Evolutionary conservation across 768 basidiomycete genomes (phyloP).

Genomic region (Pisolithus marmoratus): DNA sequence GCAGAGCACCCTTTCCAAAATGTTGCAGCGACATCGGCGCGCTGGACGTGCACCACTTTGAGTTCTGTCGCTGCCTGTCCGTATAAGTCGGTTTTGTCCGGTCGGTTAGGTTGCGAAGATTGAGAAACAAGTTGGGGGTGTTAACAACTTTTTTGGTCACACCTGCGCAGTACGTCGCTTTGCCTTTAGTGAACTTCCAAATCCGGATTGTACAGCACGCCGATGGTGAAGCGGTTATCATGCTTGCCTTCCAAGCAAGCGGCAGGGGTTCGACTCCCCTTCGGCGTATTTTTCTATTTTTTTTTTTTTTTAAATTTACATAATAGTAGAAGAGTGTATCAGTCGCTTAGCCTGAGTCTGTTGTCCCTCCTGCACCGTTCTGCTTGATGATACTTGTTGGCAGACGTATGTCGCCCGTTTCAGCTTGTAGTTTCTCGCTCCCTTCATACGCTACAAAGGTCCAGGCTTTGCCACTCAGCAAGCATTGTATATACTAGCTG

Average conservation of each 20-base stretch:
- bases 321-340: no score
- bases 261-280: conserved; percentile 78
- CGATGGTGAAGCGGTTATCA: conserved; percentile 90
- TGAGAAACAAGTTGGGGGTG: not conserved
- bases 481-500: no score
- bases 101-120: no score
- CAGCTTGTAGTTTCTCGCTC: no score
- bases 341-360: no score
- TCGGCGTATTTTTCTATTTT: conserved; percentile 32
- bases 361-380: no score
- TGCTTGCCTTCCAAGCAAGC: conserved; percentile 84
- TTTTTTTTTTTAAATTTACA: not conserved
- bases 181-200: not conserved
- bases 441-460: no score
- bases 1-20: conserved; percentile 78
- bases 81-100: no score
- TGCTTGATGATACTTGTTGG: no score
- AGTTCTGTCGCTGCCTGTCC: not conserved
- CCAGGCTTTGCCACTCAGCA: no score
- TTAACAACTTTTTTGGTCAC: not conserved
- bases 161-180: not conserved
- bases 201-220: conserved; percentile 22
- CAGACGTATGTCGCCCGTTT: no score
- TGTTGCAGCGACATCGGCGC: conserved; percentile 55
- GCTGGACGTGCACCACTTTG: not conserved